A percentile compares a stretch with the other conserved stretches of the same genome.
Evolutionary conservation across 306 rosid species (phyloP).

Genomic region (Quercus cerris): DNA sequence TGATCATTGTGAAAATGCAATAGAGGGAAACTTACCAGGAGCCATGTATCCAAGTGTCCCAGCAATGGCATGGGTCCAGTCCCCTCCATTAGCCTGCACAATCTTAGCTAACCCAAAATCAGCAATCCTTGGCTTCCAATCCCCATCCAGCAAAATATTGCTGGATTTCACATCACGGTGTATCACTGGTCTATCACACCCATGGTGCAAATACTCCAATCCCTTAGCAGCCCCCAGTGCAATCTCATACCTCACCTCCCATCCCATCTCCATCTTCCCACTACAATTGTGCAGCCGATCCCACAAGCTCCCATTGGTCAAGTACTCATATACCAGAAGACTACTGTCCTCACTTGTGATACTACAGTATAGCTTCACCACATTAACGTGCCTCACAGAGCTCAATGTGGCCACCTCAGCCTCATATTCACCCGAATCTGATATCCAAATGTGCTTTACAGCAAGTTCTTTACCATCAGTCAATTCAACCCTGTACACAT

Average conservation of each 20-base stretch:
- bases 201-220: constrained; percentile 83
- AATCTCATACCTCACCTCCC: constrained; percentile 74
- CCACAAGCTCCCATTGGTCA: constrained; percentile 89
- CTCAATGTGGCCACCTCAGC: constrained; percentile 88
- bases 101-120: constrained; percentile 94
- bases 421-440: constrained; percentile 50
- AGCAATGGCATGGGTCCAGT: constrained; percentile 65
- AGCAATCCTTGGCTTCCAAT: constrained; percentile 88
- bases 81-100: constrained; percentile 55
- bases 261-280: constrained; percentile 53
- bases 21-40: constrained; percentile 58
- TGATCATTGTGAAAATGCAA: not conserved
- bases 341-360: constrained; percentile 84
- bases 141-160: constrained; percentile 71
- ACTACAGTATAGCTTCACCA: constrained; percentile 89
- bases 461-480: constrained; percentile 60
- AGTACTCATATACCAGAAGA: constrained; percentile 79
- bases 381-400: constrained; percentile 83
- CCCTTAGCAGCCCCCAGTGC: constrained; percentile 91
- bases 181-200: constrained; percentile 68
- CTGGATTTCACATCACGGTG: constrained; percentile 92
- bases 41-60: constrained; percentile 89
- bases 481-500: constrained; percentile 63
- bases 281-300: constrained; percentile 58
- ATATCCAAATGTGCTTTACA: constrained; percentile 75